Base-by-base conservation (phyloP, 257 asterid species). In the Nyctanthes arbortristis region DNA sequence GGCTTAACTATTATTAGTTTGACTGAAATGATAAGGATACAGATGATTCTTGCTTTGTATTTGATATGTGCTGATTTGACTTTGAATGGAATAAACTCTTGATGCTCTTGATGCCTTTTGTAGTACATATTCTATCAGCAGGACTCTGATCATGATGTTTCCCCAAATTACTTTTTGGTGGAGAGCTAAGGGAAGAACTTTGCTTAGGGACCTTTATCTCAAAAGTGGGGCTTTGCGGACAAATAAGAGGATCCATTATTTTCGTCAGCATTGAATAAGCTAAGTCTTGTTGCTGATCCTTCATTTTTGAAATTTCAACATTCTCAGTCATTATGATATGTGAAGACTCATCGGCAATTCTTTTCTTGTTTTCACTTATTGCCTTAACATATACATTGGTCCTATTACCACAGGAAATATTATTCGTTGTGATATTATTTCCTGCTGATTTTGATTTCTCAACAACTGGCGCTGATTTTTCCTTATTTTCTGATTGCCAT, bases 1-100 rank as follows among this genome's bases (percentile, higher is more conserved):
- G 55, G 66, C 68, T 71, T 43, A 63, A 66, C 40, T 37, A 56
- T 20, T 8, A 52, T 24, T 68, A 22, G n/a, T 63, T 34, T 47
- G 63, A 56, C 62, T 55, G 61, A 60, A 74, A 65, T 54, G 63
- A 69, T 29, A 75, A 87, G 92, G 98, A 88, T 90, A 87, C 95
- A 32, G 84, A 66, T 75, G 73, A 72, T 74, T 82, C 78, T 58
- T 34, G 68, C 61, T 69, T 82, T 61, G 70, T 69, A 80, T 78
- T 77, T 75, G 82, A 80, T 71, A 36, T 61, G 65, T 69, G 13
- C 61, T 68, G 77, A 78, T 73, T 65, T 66, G 80, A 73, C 59
- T 72, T 81, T 63, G 85, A 72, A 69, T 72, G 79, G 64, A 67
- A 66, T 69, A 83, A 84, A 66, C 78, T 79, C 79, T 77, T 80